phyloP scores from a whole-genome alignment of 73 alveolate species.

The Diophrys appendiculata region DNA sequence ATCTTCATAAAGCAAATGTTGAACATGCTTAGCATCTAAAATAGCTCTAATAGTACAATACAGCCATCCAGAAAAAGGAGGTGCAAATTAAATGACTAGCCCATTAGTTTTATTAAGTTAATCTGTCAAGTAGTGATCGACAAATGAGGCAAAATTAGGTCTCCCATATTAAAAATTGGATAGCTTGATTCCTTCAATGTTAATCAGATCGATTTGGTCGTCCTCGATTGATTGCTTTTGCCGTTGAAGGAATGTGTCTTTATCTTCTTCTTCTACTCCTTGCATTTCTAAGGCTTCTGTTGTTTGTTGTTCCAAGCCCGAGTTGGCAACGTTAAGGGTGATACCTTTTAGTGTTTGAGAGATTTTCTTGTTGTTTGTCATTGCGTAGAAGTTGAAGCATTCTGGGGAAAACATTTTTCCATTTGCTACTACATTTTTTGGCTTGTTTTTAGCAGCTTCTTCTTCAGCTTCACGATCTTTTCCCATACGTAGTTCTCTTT shows the following conservation, averaged over 20 bases:
- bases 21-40: constrained; percentile 76
- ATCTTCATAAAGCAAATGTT: constrained; percentile 39
- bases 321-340: background rate
- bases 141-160: constrained; percentile 18
- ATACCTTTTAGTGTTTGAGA: constrained; percentile 2
- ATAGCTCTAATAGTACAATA: constrained; percentile 74
- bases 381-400: background rate
- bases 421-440: background rate
- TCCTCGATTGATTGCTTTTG: background rate
- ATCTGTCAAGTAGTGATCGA: background rate
- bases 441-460: background rate
- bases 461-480: constrained; percentile 12
- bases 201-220: background rate
- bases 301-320: background rate
- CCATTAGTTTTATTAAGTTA: constrained; percentile 7
- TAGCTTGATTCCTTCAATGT: background rate
- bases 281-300: background rate
- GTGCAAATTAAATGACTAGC: constrained; percentile 34
- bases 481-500: background rate
- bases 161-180: background rate
- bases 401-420: background rate
- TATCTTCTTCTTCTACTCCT: background rate
- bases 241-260: constrained; percentile 6
- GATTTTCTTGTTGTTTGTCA: constrained; percentile 10
- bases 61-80: constrained; percentile 66